These are phyloP conservation scores for Fusarium mexicanum DNA, from an alignment of 2,329 filamentous ascomycete species.

Conservation along the genomic window DNA sequence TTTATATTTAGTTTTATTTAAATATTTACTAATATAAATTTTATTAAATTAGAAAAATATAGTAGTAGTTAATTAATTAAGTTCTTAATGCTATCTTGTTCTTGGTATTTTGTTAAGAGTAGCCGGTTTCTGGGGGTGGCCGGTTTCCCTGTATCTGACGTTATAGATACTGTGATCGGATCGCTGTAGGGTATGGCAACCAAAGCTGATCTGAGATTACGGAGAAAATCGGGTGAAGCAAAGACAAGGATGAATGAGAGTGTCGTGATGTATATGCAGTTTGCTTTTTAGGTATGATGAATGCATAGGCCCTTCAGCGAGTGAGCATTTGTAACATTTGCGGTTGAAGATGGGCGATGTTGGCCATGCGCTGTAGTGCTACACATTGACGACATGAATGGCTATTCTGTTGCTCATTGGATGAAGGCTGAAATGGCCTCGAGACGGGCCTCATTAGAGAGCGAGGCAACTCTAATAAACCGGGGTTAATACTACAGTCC, in stretches of 20 bases:
- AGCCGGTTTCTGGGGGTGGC: too few species aligned
- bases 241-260: slow-evolving; percentile 6
- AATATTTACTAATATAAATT: too few species aligned
- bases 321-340: neutral
- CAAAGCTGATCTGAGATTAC: slow-evolving; percentile 21
- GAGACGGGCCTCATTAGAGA: neutral
- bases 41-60: too few species aligned
- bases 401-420: slow-evolving; percentile 13
- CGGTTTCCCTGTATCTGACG: too few species aligned
- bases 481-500: slow-evolving; percentile 9
- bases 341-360: neutral
- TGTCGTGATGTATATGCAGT: neutral
- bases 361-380: neutral
- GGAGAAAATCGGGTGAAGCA: slow-evolving; percentile 38
- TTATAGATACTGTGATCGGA: neutral
- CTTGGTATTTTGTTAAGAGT: too few species aligned
- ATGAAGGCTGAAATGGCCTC: neutral
- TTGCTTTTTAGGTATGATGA: neutral
- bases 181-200: slow-evolving; percentile 26
- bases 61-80: too few species aligned
- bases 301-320: neutral
- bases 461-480: neutral
- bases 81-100: too few species aligned
- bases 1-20: too few species aligned
- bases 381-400: neutral